Conservation (phyloP, 176 grass and related monocot species). For the Rhipidocladum racemiflorum region DNA sequence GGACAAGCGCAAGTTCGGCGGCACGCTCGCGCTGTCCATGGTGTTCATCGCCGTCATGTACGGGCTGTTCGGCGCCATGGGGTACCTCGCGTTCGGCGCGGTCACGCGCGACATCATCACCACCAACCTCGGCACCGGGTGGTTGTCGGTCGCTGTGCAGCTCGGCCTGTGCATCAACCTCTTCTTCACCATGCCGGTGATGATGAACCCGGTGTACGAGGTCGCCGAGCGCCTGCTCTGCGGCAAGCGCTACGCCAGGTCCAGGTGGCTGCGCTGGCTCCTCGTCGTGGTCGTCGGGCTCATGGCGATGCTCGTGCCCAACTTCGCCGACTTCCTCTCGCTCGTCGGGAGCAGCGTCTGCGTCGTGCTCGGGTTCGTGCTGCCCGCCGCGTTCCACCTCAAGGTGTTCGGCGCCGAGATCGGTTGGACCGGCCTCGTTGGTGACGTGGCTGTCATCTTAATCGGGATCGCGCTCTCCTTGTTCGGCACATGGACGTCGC, state of each 20-base stretch:
- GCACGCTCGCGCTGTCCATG: conserved; percentile 78
- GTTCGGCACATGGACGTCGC: conserved; percentile 89
- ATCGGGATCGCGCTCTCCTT: conserved; percentile 51
- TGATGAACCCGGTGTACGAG: conserved; percentile 99
- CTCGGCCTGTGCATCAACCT: conserved; percentile 94
- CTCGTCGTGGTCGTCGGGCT: conserved; percentile 64
- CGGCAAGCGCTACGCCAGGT: conserved; percentile 73
- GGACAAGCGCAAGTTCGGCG: conserved; percentile 72
- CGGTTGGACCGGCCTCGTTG: conserved; percentile 27
- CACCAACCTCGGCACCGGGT: conserved; percentile 83
- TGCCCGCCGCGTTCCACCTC: conserved; percentile 82
- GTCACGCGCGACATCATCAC: conserved; percentile 94
- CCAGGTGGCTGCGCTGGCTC: conserved; percentile 79
- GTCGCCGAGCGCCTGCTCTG: conserved; percentile 77
- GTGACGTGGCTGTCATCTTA: conserved; percentile 52
- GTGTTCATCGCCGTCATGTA: conserved; percentile 74
- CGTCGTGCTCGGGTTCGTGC: conserved; percentile 78
- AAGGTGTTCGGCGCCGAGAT: conserved; percentile 66
- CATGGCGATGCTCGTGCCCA: conserved; percentile 78
- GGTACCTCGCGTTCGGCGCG: conserved; percentile 83
- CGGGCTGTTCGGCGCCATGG: conserved; percentile 84
- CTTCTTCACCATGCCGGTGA: conserved; percentile 95
- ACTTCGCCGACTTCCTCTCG: conserved; percentile 90
- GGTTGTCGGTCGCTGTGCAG: conserved; percentile 76
- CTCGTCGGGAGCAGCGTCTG: conserved; percentile 97